phyloP scores from a whole-genome alignment of 2,329 filamentous ascomycete species.

The Xylaria polymorpha region DNA sequence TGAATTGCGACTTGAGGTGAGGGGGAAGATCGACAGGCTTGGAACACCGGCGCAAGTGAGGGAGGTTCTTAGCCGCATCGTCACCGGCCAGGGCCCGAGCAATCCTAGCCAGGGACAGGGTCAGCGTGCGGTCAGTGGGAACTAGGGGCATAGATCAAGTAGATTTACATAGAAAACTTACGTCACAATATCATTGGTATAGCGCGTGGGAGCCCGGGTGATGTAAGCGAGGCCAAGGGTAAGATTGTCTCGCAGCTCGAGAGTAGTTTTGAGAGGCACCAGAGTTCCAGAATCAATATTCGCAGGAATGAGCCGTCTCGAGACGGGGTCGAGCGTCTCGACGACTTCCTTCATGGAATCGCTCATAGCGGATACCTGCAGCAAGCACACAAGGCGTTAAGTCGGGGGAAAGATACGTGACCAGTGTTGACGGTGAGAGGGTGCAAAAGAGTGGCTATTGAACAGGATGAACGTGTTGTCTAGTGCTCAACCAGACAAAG shows the following conservation, averaged over 20 bases:
- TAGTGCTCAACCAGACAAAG: slow-evolving; percentile 2
- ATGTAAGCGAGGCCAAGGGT: slow-evolving; percentile 73
- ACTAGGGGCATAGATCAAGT: background rate
- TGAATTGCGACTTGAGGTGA: slow-evolving; percentile 71
- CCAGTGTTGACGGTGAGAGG: slow-evolving; percentile 4
- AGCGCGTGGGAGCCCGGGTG: slow-evolving; percentile 76
- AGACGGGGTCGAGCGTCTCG: slow-evolving; percentile 53
- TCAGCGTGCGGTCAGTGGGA: slow-evolving; percentile 46
- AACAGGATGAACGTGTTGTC: slow-evolving; percentile 4
- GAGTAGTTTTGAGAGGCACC: slow-evolving; percentile 72
- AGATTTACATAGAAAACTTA: slow-evolving; percentile 57
- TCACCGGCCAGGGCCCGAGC: slow-evolving; percentile 68
- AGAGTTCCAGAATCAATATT: slow-evolving; percentile 54
- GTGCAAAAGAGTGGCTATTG: slow-evolving; percentile 26
- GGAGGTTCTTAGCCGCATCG: slow-evolving; percentile 71
- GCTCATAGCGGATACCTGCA: slow-evolving; percentile 52
- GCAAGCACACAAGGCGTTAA: slow-evolving; percentile 48
- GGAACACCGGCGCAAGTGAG: slow-evolving; percentile 80
- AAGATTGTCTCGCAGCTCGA: slow-evolving; percentile 71
- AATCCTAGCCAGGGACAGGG: slow-evolving; percentile 52
- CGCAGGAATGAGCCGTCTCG: slow-evolving; percentile 49
- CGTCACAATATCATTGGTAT: slow-evolving; percentile 78
- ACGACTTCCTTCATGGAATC: slow-evolving; percentile 53
- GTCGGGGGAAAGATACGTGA: slow-evolving; percentile 34
- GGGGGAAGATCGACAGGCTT: slow-evolving; percentile 75